These are phyloP conservation scores for Adiantum capillusveneris DNA, from an alignment of 75 land plant genomes.

Conservation along the genomic window DNA sequence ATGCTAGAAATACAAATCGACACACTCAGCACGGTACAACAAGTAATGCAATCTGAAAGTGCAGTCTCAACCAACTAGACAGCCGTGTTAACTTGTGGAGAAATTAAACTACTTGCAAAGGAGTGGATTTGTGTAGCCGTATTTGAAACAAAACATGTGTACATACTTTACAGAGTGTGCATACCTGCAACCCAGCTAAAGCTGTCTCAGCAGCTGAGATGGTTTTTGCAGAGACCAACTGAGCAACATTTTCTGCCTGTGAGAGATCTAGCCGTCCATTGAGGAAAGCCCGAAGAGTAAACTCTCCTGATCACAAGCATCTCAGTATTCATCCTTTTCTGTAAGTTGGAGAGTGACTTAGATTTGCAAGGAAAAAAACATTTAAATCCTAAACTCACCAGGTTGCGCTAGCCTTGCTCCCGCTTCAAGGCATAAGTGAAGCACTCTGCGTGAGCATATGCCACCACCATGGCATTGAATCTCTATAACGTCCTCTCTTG, in stretches of 20 bases:
- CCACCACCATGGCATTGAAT: slow-evolving; percentile 98
- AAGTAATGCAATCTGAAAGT: no score
- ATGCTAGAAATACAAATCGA: no score
- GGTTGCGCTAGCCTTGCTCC: slow-evolving; percentile 98
- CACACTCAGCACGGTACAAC: no score
- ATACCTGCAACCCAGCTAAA: slow-evolving; percentile 86
- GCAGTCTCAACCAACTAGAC: no score
- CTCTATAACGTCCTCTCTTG: slow-evolving; percentile 94
- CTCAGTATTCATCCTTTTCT: no score
- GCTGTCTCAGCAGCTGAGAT: slow-evolving; percentile 80
- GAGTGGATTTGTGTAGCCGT: no score
- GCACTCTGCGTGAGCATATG: slow-evolving; percentile 69
- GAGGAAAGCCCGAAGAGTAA: slow-evolving; percentile 88
- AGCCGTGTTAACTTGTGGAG: no score
- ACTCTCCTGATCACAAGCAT: slow-evolving; percentile 54
- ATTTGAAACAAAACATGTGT: no score
- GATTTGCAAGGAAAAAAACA: not conserved
- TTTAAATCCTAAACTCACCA: slow-evolving; percentile 33
- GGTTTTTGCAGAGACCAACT: slow-evolving; percentile 75
- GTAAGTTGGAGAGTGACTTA: not conserved
- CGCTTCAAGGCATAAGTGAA: slow-evolving; percentile 80
- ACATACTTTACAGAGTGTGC: no score
- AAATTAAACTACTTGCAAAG: no score
- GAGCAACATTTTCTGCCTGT: slow-evolving; percentile 89
- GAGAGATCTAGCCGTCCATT: slow-evolving; percentile 97